Base-by-base conservation (phyloP, 176 grass and related monocot genomes). In the Phoenix dactylifera region DNA sequence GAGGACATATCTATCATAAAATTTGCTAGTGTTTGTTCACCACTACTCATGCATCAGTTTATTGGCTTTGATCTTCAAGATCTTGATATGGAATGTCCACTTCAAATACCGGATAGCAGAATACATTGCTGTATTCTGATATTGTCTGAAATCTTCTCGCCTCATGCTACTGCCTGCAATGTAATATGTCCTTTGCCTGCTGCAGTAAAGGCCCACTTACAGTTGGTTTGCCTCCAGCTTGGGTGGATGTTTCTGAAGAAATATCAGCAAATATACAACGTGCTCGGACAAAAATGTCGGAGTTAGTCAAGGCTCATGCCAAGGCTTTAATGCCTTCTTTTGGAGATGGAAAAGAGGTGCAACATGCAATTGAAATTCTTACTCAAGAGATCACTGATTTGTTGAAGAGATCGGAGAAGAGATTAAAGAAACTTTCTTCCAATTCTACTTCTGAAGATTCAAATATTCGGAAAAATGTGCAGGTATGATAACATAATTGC, bases 271-370 rank as follows among this genome's bases (percentile, higher is more conserved):
- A 93, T 76, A 98, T 98, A 82, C 85, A 98, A 68, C 77, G 81
- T 12, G 94, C 88, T 7, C 88, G 65, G 65, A 75, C 57, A 17
- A 98, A 30, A 74, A 98, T 98, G 79, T 58, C 57, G 0, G 94
- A 98, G 75, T 73, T 98, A 39, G 88, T 81, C 35, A 98, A 93
- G 71, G 79, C 79, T 6, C 94, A 98, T 5, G 78, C 79, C 59
- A 98, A 98, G 68, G 88, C 94, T 5, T 71, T 98, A 54, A 98
- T 98, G 94, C 88, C 94, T 9, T 98, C 94, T 44, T 93, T 98
- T 24, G 94, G 84, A 15, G 94, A 98, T 50, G 79, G 67, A 24
- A 86, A 81, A 67, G 70, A 83, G 0, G 94, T 89, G 24, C 94
- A 98, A 5, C 84, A 74, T 76, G 85, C 57, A 6, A 98, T 98